Evolutionary conservation across 2,329 filamentous ascomycete species (phyloP), one percentile per base, ranked within the genome.

Genomic region (Curvularia spicifera): DNA sequence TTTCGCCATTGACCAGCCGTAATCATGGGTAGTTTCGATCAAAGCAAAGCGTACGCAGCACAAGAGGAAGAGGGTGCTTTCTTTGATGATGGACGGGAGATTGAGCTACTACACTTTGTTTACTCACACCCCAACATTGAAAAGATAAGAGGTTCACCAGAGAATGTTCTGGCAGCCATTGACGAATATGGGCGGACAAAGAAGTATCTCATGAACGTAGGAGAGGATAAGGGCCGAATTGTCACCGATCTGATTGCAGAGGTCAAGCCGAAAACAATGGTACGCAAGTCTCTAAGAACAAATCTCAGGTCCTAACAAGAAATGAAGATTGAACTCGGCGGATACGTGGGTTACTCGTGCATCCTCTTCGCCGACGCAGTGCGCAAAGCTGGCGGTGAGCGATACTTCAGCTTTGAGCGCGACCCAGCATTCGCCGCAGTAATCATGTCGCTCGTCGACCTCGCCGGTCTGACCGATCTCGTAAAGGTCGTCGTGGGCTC

Each of bases 271-370:
- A 75, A 85, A 53, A 82, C 82, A 2, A 91, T 93, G 86, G 85
- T 85, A 71, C 53, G 60, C 43, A 33, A 24, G 20, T 45, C 37
- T 22, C 15, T 29, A 35, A 24, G 37, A 24, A 18, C 29, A 24
- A 13, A 20, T 33, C 5, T 20, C 31, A 29, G 13, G 8, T 9
- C 40, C 59, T 65, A 52, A 68, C 55, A 40, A 33, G 31, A 13
- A 31, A 18, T 40, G 40, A 57, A 82, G 80, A 83, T 94, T 46
- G 91, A 96, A 72, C 82, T 95, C 0, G 91, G 91, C 46, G 89
- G 90, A 48, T 95, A 94, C 75, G 83, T 93, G 20, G 91, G 91
- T 42, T 95, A 95, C 79, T 94, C 91, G 0, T 88, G 88, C 58
- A 87, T 95, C 58, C 81, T 92, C 1, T 94, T 93, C 70, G 89